These are phyloP conservation scores for Trichoderma sp. DNA, from an alignment of 2,329 filamentous ascomycete genomes.

Conservation along the genomic window DNA sequence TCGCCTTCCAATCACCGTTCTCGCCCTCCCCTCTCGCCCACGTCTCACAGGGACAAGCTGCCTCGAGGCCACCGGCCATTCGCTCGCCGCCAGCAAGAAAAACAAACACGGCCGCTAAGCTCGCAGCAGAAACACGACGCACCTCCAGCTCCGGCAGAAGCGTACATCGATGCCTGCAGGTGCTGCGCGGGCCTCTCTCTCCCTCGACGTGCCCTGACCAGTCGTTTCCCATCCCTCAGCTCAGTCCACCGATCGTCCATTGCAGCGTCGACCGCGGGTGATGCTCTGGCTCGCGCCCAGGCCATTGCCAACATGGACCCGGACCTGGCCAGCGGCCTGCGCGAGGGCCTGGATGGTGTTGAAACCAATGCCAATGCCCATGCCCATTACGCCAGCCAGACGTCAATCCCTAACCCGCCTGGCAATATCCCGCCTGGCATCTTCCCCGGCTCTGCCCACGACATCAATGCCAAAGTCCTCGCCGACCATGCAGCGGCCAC, in stretches of 20 bases:
- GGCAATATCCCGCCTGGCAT: no score
- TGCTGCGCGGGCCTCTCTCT: conserved; percentile 50
- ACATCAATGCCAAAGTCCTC: conserved; percentile 30
- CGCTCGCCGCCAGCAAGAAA: neutral
- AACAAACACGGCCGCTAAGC: conserved; percentile 18
- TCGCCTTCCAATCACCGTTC: conserved; percentile 30
- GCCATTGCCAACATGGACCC: conserved; percentile 35
- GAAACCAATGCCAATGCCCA: conserved; percentile 36
- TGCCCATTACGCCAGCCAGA: conserved; percentile 36
- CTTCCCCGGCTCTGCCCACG: conserved; percentile 25
- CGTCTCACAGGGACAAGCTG: conserved; percentile 27
- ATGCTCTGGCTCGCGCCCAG: conserved; percentile 50
- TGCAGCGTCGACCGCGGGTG: conserved; percentile 40
- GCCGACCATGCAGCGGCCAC: conserved; percentile 46
- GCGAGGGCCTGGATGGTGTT: conserved; percentile 33
- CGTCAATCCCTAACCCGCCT: conserved; percentile 15
- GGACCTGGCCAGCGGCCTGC: conserved; percentile 40
- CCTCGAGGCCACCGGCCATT: conserved; percentile 2
- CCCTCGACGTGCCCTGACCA: conserved; percentile 46
- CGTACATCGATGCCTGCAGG: conserved; percentile 53
- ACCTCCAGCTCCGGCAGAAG: conserved; percentile 29
- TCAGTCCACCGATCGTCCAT: neutral
- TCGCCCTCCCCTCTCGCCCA: conserved; percentile 28
- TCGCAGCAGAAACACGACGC: neutral
- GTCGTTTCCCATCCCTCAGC: conserved; percentile 43